phyloP scores from a whole-genome alignment of 169 alveolate genomes.

The Amoebophrya sp. region DNA sequence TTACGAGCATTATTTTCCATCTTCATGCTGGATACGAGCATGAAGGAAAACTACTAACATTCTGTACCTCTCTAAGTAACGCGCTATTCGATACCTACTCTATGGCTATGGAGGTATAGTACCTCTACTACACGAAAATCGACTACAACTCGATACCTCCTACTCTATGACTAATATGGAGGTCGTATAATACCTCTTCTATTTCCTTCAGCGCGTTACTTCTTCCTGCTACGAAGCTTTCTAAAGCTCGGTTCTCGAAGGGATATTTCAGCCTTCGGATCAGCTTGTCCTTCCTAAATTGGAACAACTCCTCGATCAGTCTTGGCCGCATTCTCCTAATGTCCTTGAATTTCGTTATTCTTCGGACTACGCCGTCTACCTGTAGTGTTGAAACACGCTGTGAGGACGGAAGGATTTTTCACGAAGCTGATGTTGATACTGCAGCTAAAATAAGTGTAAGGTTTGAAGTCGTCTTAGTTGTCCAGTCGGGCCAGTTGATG shows the following conservation, averaged over 20 bases:
- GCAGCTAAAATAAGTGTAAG: background rate
- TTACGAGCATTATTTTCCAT: too few species aligned
- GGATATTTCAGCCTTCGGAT: background rate
- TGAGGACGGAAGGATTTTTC: too few species aligned
- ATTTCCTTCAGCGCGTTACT: constrained; percentile 17
- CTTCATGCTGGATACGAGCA: too few species aligned
- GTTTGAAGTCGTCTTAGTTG: too few species aligned
- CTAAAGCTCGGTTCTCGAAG: background rate
- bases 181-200: constrained; percentile 23
- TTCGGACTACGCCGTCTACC: background rate
- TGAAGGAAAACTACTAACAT: too few species aligned
- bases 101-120: too few species aligned
- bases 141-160: background rate
- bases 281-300: constrained; percentile 27
- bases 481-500: too few species aligned
- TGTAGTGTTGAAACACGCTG: too few species aligned
- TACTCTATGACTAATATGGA: background rate
- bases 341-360: constrained; percentile 32
- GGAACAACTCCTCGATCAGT: constrained; percentile 17
- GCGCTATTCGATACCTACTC: too few species aligned
- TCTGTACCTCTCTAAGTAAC: too few species aligned
- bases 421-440: background rate
- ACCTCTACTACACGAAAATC: background rate
- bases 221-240: background rate
- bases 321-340: background rate